Evolutionary conservation across 352 stramenopile genomes (phyloP).

Genomic region (Phytopythium delawarense): DNA sequence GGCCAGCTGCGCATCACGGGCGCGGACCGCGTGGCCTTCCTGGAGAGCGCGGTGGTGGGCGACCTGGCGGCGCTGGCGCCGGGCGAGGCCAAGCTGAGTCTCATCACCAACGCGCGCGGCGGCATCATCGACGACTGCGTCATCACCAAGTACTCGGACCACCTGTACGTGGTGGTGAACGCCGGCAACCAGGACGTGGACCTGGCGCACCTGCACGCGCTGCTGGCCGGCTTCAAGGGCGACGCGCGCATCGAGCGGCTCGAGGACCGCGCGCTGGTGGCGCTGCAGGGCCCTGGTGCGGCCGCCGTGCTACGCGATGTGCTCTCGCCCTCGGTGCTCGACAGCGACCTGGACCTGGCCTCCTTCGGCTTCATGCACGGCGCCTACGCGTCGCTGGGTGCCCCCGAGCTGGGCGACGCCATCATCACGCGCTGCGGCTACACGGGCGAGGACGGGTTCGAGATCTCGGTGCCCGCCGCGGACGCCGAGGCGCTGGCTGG

Average conservation of each 20-base stretch:
- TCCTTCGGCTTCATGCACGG: conserved; percentile 97
- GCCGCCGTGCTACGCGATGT: conserved; percentile 69
- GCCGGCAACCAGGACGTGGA: conserved; percentile 96
- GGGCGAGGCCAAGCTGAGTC: conserved; percentile 90
- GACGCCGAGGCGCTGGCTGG: conserved; percentile 52
- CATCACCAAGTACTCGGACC: conserved; percentile 94
- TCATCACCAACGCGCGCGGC: conserved; percentile 95
- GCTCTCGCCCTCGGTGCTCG: conserved; percentile 75
- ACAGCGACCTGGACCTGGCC: conserved; percentile 58
- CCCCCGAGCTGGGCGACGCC: conserved; percentile 66
- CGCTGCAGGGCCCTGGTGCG: conserved; percentile 94
- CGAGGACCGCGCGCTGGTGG: conserved; percentile 91
- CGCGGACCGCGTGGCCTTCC: conserved; percentile 92
- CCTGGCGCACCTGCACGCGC: conserved; percentile 91
- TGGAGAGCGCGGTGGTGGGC: conserved; percentile 95
- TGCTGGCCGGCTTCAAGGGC: conserved; percentile 81
- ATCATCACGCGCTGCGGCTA: conserved; percentile 96
- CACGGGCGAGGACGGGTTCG: conserved; percentile 99
- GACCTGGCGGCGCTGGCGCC: conserved; percentile 88
- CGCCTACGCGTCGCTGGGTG: conserved; percentile 75
- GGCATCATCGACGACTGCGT: conserved; percentile 99
- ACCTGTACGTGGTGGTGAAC: conserved; percentile 97
- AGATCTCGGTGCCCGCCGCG: conserved; percentile 89
- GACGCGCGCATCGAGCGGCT: conserved; percentile 95
- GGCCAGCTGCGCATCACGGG: conserved; percentile 93